Evolutionary conservation across 1,139 yeast species (phyloP), one percentile per base, ranked within the genome.

Genomic region (Martiniozyma asiatica): DNA sequence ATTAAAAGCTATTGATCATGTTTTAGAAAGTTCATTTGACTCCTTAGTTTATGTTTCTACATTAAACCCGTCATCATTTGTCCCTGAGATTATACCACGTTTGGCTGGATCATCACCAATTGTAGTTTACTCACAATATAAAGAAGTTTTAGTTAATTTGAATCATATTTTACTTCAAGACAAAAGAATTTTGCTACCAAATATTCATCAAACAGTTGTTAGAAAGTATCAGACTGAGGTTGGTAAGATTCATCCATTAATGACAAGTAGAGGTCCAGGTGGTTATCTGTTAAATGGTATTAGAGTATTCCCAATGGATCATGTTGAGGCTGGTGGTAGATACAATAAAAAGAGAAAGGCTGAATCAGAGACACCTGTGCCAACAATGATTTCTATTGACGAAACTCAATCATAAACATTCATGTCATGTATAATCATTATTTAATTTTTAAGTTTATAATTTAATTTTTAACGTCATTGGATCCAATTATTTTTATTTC

Each of bases 181-280:
- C 43, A 63, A 70, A 40, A 63, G 87, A 31, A 68, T 82, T 8
- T 61, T 89, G 43, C 92, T 93, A 1, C 94, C 96, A 5, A 70
- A 85, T 3, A 73, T 92, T 18, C 63, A 70, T 37, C 96, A 87
- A 51, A 71, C 94, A 0, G 64, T 84, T 36, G 93, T 81, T 7
- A 70, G 96, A 40, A 78, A 77, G 30, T 84, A 79, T 50, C 99
- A 89, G 56, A 85, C 96, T 4, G 71, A 89, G 18, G 85, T 94
- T 9, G 98, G 98, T 6, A 73, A 94, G 50, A 63, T 89, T 51
- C 98, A 92, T 53, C 99, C 99, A 0, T 55, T 76, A 37, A 92
- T 89, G 99, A 81, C 96, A 1, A 76, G 79, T 67, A 68, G 84
- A 48, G 87, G 94, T 3, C 89, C 78, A 35, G 97, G 97, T 30